phyloP scores from a whole-genome alignment of 176 grass and related monocot genomes.

The Musa troglodytarum region DNA sequence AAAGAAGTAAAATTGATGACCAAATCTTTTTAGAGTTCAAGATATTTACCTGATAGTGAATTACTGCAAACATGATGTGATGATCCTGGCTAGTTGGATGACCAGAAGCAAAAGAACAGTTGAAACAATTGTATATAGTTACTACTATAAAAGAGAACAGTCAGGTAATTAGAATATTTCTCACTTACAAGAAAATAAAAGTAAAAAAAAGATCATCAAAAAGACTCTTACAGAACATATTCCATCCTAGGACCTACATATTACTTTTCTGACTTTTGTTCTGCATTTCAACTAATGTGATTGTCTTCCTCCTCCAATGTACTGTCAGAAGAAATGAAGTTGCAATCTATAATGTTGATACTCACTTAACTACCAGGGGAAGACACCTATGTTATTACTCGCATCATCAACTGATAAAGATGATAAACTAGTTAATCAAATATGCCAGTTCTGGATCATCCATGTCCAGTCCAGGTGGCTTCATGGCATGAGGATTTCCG shows the following conservation, averaged over 20 bases:
- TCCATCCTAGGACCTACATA: neutral
- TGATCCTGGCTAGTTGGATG: neutral
- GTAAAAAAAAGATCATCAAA: too few species aligned
- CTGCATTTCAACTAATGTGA: neutral
- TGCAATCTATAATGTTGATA: neutral
- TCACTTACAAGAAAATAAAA: neutral
- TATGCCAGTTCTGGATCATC: constrained; percentile 23
- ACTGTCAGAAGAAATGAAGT: neutral
- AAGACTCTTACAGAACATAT: too few species aligned
- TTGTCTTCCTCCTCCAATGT: neutral
- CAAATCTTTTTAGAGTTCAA: neutral
- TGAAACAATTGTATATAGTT: neutral
- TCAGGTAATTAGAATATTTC: neutral
- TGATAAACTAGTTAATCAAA: constrained; percentile 13
- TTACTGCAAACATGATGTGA: neutral
- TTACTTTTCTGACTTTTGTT: neutral
- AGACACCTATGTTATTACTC: neutral
- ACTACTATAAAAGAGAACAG: neutral
- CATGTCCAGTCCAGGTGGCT: constrained; percentile 27
- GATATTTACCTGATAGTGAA: neutral
- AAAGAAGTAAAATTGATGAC: neutral
- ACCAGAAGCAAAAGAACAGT: neutral
- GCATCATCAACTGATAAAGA: neutral
- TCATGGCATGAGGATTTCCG: constrained; percentile 19
- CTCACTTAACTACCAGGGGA: neutral